Percentiles rank a stretch among this genome's conserved stretches.
Conservation (phyloP, 2,329 filamentous ascomycete genomes). For the Albophoma yamanashiensis region DNA sequence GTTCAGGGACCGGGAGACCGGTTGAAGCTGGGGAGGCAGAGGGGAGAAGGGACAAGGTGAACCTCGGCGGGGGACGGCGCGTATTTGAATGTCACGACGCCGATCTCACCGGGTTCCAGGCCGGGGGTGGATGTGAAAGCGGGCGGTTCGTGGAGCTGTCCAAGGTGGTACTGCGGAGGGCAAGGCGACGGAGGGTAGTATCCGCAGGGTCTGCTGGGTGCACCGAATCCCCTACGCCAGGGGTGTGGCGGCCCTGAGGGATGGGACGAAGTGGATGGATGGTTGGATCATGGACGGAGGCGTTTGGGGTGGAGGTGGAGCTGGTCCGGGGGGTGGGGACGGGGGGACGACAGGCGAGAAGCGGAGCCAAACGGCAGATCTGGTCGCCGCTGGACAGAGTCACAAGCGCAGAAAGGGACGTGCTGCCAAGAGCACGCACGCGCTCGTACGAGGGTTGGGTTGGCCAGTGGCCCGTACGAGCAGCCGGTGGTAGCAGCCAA, state of each 20-base stretch:
- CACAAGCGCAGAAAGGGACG: not conserved
- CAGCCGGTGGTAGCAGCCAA: not conserved
- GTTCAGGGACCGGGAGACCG: not conserved
- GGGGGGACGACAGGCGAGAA: not conserved
- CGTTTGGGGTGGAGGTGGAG: not conserved
- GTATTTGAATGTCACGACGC: not conserved
- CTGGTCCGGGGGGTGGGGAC: not conserved
- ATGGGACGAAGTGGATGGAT: conserved; percentile 4
- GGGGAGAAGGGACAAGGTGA: not conserved
- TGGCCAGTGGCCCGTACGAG: not conserved
- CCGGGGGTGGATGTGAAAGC: not conserved
- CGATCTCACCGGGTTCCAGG: not conserved
- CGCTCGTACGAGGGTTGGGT: not conserved
- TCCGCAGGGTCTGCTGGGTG: conserved; percentile 2
- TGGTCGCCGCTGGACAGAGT: not conserved
- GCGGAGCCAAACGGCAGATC: not conserved
- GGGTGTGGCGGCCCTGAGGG: not conserved
- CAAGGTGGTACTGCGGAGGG: not conserved
- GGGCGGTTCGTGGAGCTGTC: not conserved
- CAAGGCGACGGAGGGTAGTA: conserved; percentile 5
- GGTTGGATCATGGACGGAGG: conserved; percentile 4
- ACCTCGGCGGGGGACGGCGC: not conserved
- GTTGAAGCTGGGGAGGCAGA: not conserved
- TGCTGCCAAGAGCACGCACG: not conserved
- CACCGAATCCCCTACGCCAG: not conserved